Conservation (phyloP, 2,329 filamentous ascomycete genomes). For the Fusarium virguliforme region DNA sequence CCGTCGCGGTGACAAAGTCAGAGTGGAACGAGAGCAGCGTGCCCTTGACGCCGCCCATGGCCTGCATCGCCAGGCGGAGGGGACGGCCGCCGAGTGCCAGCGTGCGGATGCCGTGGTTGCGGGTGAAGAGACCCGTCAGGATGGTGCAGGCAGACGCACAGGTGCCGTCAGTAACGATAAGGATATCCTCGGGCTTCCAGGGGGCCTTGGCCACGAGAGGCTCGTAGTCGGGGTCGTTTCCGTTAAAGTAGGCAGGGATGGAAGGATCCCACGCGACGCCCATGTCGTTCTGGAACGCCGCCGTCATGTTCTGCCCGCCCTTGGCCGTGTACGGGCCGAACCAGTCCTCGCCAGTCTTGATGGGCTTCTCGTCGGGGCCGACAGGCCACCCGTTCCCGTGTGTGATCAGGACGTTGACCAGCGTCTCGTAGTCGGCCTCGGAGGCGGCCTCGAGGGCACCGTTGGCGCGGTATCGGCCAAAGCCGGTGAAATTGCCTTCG, state of each 20-base stretch:
- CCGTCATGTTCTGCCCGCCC: conserved; percentile 44
- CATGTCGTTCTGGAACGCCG: conserved; percentile 40
- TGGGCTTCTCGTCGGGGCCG: conserved; percentile 20
- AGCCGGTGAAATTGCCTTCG: conserved; percentile 38
- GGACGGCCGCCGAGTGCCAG: conserved; percentile 75
- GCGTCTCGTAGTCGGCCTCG: conserved; percentile 39
- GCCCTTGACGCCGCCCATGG: conserved; percentile 77
- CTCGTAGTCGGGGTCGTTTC: conserved; percentile 35
- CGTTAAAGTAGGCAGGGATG: conserved; percentile 41
- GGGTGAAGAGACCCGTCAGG: conserved; percentile 49
- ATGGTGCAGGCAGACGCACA: conserved; percentile 49
- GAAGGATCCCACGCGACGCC: conserved; percentile 27
- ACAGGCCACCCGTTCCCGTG: conserved; percentile 34
- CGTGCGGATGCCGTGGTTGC: conserved; percentile 55
- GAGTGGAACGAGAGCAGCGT: conserved; percentile 46
- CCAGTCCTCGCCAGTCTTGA: conserved; percentile 44
- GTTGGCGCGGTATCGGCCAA: conserved; percentile 46
- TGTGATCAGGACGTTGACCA: conserved; percentile 34
- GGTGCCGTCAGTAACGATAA: conserved; percentile 46
- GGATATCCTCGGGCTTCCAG: conserved; percentile 49
- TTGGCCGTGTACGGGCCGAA: conserved; percentile 45
- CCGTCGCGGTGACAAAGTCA: conserved; percentile 29
- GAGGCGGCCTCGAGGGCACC: conserved; percentile 38
- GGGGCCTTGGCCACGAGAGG: conserved; percentile 35
- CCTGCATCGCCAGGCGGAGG: conserved; percentile 69